These are phyloP conservation scores for Cicer chorassanicum DNA, from an alignment of 306 rosid species.

Conservation along the genomic window DNA sequence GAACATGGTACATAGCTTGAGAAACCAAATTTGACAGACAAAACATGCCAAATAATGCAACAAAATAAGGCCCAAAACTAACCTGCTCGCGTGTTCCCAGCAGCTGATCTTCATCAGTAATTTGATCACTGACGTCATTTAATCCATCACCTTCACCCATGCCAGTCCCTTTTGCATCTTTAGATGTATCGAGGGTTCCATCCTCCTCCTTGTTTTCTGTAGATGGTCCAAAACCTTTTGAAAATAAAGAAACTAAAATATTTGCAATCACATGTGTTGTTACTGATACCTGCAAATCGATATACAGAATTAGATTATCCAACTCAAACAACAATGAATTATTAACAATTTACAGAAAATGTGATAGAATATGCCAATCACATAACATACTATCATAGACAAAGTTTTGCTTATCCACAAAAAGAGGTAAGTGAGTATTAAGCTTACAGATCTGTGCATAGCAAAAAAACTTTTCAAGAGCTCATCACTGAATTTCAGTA, in stretches of 20 bases:
- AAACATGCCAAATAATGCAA: constrained; percentile 5
- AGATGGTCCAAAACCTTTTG: constrained; percentile 72
- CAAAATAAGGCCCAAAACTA: constrained; percentile 1
- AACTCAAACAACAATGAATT: not conserved
- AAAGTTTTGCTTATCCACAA: not conserved
- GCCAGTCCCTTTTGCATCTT: constrained; percentile 46
- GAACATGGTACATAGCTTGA: not conserved
- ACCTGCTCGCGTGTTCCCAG: constrained; percentile 80
- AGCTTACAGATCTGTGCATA: constrained; percentile 75
- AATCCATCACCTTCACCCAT: constrained; percentile 24
- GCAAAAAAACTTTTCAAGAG: constrained; percentile 72
- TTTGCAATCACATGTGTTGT: constrained; percentile 69
- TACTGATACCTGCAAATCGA: constrained; percentile 69
- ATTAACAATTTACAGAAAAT: not conserved
- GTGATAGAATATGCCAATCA: not conserved
- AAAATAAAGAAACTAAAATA: constrained; percentile 66
- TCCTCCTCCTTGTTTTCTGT: constrained; percentile 63
- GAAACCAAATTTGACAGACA: constrained; percentile 8
- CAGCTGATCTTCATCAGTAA: constrained; percentile 89
- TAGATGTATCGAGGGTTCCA: constrained; percentile 50
- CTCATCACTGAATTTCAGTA: constrained; percentile 63
- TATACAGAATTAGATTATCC: constrained; percentile 27
- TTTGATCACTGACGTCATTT: constrained; percentile 54
- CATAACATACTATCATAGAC: not conserved
- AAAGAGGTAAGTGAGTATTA: not conserved